Conservation (phyloP, 106 monocot genomes). For the Vanilla planifolia region DNA sequence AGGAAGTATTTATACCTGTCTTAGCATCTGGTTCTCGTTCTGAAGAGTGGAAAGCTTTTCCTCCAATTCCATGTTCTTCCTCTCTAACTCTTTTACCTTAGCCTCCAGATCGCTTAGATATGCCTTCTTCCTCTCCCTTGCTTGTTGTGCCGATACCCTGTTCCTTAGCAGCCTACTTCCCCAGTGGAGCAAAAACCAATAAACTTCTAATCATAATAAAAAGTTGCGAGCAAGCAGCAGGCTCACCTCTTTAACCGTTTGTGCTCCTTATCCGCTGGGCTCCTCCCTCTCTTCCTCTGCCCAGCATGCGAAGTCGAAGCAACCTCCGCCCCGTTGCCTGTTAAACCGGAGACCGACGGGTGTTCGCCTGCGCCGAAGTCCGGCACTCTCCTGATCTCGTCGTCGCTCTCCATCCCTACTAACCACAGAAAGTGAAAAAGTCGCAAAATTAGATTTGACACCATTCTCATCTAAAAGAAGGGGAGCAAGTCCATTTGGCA, state of each 20-base stretch:
- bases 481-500: neutral
- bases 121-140: slow-evolving; percentile 89
- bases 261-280: slow-evolving; percentile 82
- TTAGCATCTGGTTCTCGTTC: slow-evolving; percentile 90
- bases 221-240: neutral
- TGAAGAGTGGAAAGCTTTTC: slow-evolving; percentile 74
- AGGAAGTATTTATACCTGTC: slow-evolving; percentile 45
- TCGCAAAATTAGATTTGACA: neutral
- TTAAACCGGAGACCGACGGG: slow-evolving; percentile 33
- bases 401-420: slow-evolving; percentile 75
- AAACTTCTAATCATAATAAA: neutral
- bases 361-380: slow-evolving; percentile 31
- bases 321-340: slow-evolving; percentile 20
- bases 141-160: slow-evolving; percentile 83
- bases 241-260: slow-evolving; percentile 81
- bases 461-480: no score
- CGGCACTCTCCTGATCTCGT: slow-evolving; percentile 72
- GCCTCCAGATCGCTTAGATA: slow-evolving; percentile 64
- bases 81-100: slow-evolving; percentile 74
- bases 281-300: slow-evolving; percentile 57
- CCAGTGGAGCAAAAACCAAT: no score
- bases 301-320: slow-evolving; percentile 25
- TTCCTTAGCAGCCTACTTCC: slow-evolving; percentile 66
- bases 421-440: neutral
- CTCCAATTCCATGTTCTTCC: slow-evolving; percentile 69